Conservation (phyloP, 495 filamentous ascomycete species). For the Amniculicola lignicola region DNA sequence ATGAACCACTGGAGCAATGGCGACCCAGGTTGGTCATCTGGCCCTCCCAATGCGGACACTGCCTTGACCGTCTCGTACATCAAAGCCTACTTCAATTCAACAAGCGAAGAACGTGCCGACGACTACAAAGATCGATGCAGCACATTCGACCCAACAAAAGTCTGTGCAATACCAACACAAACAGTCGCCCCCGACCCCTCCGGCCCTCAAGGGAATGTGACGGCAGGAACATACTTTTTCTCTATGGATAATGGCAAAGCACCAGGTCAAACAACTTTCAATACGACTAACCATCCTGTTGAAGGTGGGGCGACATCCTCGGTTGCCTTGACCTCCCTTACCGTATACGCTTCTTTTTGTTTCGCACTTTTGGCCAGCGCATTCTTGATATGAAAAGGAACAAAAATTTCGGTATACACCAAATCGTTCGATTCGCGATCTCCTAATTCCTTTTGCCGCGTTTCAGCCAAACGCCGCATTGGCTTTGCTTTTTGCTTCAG, state of each 20-base stretch:
- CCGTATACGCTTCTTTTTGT: too few relatives aligned
- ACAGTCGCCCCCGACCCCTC: conserved; percentile 41
- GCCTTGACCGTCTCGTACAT: conserved; percentile 61
- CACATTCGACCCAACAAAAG: conserved; percentile 35
- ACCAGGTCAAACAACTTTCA: conserved; percentile 11
- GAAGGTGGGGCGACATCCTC: too few relatives aligned
- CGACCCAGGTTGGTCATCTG: conserved; percentile 62
- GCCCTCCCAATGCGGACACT: conserved; percentile 61
- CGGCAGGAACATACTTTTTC: conserved; percentile 57
- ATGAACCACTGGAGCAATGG: conserved; percentile 79
- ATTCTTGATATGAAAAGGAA: too few relatives aligned
- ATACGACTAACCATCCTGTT: conserved; percentile 3
- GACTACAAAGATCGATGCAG: conserved; percentile 19
- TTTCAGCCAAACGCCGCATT: too few relatives aligned
- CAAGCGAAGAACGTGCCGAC: conserved; percentile 23
- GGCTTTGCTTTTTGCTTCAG: too few relatives aligned
- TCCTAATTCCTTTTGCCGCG: too few relatives aligned
- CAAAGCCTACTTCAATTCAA: conserved; percentile 77
- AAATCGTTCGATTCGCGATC: too few relatives aligned
- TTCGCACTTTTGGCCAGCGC: too few relatives aligned
- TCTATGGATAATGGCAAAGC: conserved; percentile 40
- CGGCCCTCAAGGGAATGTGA: conserved; percentile 36
- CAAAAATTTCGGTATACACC: too few relatives aligned
- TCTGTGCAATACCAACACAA: conserved; percentile 60
- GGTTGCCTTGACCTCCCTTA: too few relatives aligned